Evolutionary conservation across 208 protist genomes (phyloP).

Genomic region (Acanthamoeba culbertsoni): DNA sequence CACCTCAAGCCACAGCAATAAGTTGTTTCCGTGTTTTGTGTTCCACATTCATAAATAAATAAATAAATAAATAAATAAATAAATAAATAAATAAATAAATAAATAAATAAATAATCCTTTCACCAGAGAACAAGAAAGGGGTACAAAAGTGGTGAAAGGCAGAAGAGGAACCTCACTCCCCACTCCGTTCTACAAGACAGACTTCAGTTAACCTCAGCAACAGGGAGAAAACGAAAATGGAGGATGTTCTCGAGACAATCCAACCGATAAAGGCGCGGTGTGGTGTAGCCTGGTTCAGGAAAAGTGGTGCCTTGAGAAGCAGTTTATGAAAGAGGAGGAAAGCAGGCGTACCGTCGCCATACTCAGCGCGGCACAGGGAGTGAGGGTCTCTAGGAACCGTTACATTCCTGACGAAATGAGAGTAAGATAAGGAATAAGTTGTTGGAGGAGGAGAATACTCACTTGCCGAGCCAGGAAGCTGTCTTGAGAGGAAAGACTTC

Average conservation of each 20-base stretch:
- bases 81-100: background rate
- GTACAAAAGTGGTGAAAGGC: no score
- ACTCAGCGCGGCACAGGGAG: background rate
- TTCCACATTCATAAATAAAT: background rate
- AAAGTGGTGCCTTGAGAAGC: background rate
- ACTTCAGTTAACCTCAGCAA: background rate
- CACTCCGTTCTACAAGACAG: background rate
- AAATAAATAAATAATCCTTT: background rate
- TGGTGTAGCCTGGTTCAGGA: background rate
- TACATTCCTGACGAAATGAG: background rate
- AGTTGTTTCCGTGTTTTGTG: no score
- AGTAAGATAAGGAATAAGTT: background rate
- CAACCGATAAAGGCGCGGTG: background rate
- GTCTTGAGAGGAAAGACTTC: background rate
- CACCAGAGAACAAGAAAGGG: background rate
- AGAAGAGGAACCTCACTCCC: no score
- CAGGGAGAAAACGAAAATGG: conserved; percentile 9
- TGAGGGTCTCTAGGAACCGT: background rate
- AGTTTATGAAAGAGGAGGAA: background rate
- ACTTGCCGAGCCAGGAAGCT: conserved; percentile 14
- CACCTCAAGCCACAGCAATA: no score
- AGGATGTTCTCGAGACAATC: conserved; percentile 48
- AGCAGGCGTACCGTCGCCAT: conserved; percentile 23
- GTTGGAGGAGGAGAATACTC: background rate
- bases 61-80: background rate